Evolutionary conservation across 2,329 filamentous ascomycete genomes (phyloP).

Genomic region (Cladosporium sp.): DNA sequence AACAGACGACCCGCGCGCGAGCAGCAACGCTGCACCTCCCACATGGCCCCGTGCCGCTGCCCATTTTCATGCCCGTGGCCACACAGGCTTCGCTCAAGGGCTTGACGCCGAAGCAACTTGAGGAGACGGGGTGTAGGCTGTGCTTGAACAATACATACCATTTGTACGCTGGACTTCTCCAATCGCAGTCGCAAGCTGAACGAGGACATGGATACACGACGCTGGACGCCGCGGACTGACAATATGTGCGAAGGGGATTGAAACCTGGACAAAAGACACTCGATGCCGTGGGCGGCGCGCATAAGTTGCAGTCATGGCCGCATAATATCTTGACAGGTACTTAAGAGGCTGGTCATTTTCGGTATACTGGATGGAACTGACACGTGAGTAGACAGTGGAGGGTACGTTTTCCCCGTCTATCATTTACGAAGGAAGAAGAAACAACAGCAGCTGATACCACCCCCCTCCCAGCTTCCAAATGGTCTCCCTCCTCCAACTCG

Average conservation of each 20-base stretch:
- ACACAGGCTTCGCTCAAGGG: slow-evolving; percentile 96
- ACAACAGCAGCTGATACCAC: background rate
- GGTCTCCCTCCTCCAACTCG: slow-evolving; percentile 92
- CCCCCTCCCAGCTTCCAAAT: slow-evolving; percentile 82
- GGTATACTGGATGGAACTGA: slow-evolving; percentile 4
- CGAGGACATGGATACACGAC: background rate
- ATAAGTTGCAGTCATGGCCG: slow-evolving; percentile 92
- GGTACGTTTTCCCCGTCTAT: slow-evolving; percentile 36
- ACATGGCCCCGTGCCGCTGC: slow-evolving; percentile 85
- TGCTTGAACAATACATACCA: slow-evolving; percentile 99
- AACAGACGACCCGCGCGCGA: slow-evolving; percentile 89
- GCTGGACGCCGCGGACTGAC: background rate
- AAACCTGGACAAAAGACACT: slow-evolving; percentile 92
- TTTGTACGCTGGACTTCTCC: slow-evolving; percentile 47
- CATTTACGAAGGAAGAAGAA: no score
- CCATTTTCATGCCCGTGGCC: slow-evolving; percentile 97
- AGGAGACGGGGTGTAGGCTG: slow-evolving; percentile 81
- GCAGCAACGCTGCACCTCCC: slow-evolving; percentile 85
- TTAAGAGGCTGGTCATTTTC: background rate
- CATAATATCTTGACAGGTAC: slow-evolving; percentile 83
- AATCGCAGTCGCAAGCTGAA: background rate
- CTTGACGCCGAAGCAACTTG: slow-evolving; percentile 86
- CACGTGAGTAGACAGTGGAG: slow-evolving; percentile 43
- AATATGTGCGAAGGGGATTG: slow-evolving; percentile 58
- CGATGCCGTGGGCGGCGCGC: slow-evolving; percentile 84